Evolutionary conservation across 2,329 filamentous ascomycete genomes (phyloP).

Genomic region (Lecanicillium sp.): DNA sequence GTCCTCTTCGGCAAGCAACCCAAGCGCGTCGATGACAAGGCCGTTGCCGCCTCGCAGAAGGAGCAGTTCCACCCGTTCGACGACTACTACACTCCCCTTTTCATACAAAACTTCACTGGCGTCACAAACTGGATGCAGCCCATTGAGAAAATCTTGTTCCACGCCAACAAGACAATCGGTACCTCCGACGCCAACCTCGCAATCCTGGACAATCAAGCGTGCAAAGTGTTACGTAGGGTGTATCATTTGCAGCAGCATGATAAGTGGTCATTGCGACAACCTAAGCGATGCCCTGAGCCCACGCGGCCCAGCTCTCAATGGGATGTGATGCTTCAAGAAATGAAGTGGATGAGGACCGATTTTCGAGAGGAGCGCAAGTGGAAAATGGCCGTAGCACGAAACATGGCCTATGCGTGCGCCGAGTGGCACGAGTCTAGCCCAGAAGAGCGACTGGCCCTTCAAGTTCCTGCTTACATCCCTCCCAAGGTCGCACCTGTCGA

Average conservation of each 20-base stretch:
- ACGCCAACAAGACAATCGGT: conserved; percentile 83
- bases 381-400: conserved; percentile 77
- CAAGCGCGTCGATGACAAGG: conserved; percentile 42
- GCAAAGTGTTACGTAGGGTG: conserved; percentile 76
- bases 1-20: conserved; percentile 72
- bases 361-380: conserved; percentile 91
- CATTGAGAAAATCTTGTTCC: conserved; percentile 66
- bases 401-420: conserved; percentile 74
- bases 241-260: conserved; percentile 88
- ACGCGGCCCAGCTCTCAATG: conserved; percentile 70
- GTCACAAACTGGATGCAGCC: conserved; percentile 55
- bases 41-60: conserved; percentile 34
- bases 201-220: conserved; percentile 80
- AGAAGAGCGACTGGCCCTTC: conserved; percentile 60
- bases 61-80: conserved; percentile 44
- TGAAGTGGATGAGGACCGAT: conserved; percentile 98
- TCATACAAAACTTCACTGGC: conserved; percentile 52
- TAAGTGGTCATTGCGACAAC: conserved; percentile 87
- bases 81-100: conserved; percentile 59
- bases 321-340: conserved; percentile 82
- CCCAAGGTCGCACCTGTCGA: conserved; percentile 28
- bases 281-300: conserved; percentile 78
- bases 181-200: conserved; percentile 80
- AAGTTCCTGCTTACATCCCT: conserved; percentile 54
- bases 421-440: conserved; percentile 66